Conservation (phyloP, 768 basidiomycete species). For the Punctularia strigosozonata region DNA sequence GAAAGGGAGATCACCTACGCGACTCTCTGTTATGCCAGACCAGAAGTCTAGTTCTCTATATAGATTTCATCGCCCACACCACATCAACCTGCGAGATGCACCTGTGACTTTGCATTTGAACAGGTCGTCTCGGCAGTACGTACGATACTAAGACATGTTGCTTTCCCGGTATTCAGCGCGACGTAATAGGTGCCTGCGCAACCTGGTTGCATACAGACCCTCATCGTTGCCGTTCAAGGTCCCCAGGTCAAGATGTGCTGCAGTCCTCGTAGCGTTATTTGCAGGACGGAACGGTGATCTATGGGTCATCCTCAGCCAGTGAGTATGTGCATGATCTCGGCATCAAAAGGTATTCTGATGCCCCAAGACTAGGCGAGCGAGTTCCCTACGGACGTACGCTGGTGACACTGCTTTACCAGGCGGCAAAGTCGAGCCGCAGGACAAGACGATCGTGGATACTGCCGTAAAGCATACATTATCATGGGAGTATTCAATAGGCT, state of each 20-base stretch:
- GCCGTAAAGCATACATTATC: slow-evolving; percentile 38
- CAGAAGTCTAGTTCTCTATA: too few species aligned
- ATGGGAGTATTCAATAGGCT: not conserved
- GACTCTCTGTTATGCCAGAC: too few species aligned
- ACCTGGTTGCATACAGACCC: slow-evolving; percentile 36
- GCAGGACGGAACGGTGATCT: slow-evolving; percentile 76
- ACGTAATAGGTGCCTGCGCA: slow-evolving; percentile 39
- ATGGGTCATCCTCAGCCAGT: slow-evolving; percentile 79
- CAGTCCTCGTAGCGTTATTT: slow-evolving; percentile 77
- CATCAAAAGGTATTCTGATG: too few species aligned
- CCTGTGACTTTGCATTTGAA: too few species aligned
- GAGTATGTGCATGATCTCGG: slow-evolving; percentile 18
- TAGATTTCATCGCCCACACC: too few species aligned
- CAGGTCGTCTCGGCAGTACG: too few species aligned
- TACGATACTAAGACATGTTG: too few species aligned
- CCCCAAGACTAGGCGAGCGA: slow-evolving; percentile 53
- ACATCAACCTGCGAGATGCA: too few species aligned
- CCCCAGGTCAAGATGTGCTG: slow-evolving; percentile 53
- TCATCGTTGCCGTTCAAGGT: slow-evolving; percentile 24
- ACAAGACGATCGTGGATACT: slow-evolving; percentile 63
- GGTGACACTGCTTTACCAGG: slow-evolving; percentile 87
- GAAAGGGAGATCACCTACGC: too few species aligned
- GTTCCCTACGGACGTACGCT: slow-evolving; percentile 63
- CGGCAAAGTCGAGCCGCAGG: slow-evolving; percentile 64
- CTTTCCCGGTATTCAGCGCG: not conserved